These are phyloP conservation scores for Talaromyces marneffei DNA, from an alignment of 2,329 filamentous ascomycete species.

Conservation along the genomic window DNA sequence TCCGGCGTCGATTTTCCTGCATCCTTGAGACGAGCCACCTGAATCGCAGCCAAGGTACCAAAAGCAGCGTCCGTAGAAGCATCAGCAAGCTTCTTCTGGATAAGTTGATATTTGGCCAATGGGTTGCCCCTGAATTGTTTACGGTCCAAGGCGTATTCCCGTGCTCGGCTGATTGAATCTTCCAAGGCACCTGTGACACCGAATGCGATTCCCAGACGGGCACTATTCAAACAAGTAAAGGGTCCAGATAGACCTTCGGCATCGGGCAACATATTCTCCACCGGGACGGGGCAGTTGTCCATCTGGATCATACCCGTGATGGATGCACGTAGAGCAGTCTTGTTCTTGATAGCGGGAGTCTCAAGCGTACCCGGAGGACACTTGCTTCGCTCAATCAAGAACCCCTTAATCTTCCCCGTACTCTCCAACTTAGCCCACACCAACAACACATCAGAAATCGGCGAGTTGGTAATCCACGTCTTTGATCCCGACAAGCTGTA, in stretches of 20 bases:
- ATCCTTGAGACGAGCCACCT: conserved; percentile 90
- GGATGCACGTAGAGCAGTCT: conserved; percentile 86
- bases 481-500: conserved; percentile 74
- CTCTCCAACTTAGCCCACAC: conserved; percentile 91
- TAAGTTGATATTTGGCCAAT: conserved; percentile 88
- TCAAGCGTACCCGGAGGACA: conserved; percentile 85
- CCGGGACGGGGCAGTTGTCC: conserved; percentile 80
- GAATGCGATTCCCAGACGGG: conserved; percentile 87
- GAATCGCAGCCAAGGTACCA: conserved; percentile 80
- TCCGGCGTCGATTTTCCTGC: conserved; percentile 81
- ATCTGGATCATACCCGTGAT: conserved; percentile 98
- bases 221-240: conserved; percentile 91
- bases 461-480: conserved; percentile 95
- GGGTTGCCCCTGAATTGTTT: conserved; percentile 97
- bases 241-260: conserved; percentile 82
- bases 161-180: conserved; percentile 75
- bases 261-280: conserved; percentile 88
- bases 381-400: conserved; percentile 76
- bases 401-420: conserved; percentile 90
- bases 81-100: conserved; percentile 97
- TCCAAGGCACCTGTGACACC: conserved; percentile 91
- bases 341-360: conserved; percentile 88
- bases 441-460: conserved; percentile 76
- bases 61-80: conserved; percentile 86
- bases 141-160: conserved; percentile 83